Evolutionary conservation across 2,329 filamentous ascomycete species (phyloP).

Genomic region (Trichophyton equinum): DNA sequence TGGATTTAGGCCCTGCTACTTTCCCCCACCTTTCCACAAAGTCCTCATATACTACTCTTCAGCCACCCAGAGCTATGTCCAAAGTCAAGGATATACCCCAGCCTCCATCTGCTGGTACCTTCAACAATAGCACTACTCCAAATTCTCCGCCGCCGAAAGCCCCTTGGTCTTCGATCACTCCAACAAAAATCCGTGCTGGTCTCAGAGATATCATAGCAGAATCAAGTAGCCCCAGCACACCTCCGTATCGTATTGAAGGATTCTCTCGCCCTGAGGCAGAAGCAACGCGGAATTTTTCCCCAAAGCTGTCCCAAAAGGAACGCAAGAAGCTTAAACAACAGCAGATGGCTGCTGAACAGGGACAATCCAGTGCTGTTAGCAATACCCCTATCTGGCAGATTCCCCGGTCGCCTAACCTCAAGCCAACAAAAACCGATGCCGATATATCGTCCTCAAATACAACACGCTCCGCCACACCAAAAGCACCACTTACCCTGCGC

Average conservation of each 20-base stretch:
- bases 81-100: background rate
- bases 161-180: conserved; percentile 42
- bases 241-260: conserved; percentile 42
- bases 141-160: conserved; percentile 17
- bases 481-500: conserved; percentile 47
- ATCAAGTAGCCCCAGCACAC: conserved; percentile 39
- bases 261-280: conserved; percentile 32
- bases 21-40: background rate
- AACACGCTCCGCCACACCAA: conserved; percentile 19
- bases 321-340: conserved; percentile 70
- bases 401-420: conserved; percentile 28
- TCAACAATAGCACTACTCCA: conserved; percentile 17
- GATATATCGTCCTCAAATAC: background rate
- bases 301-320: conserved; percentile 81
- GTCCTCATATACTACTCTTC: background rate
- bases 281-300: conserved; percentile 26
- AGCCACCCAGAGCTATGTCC: background rate
- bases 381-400: conserved; percentile 46
- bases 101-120: conserved; percentile 8
- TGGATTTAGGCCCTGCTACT: background rate
- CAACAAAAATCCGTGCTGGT: conserved; percentile 54
- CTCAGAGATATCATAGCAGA: conserved; percentile 66
- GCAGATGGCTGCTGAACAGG: conserved; percentile 34
- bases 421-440: conserved; percentile 9
- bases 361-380: conserved; percentile 29